These are phyloP conservation scores for Penicillium sp. DNA, from an alignment of 2,329 filamentous ascomycete species.

Conservation along the genomic window DNA sequence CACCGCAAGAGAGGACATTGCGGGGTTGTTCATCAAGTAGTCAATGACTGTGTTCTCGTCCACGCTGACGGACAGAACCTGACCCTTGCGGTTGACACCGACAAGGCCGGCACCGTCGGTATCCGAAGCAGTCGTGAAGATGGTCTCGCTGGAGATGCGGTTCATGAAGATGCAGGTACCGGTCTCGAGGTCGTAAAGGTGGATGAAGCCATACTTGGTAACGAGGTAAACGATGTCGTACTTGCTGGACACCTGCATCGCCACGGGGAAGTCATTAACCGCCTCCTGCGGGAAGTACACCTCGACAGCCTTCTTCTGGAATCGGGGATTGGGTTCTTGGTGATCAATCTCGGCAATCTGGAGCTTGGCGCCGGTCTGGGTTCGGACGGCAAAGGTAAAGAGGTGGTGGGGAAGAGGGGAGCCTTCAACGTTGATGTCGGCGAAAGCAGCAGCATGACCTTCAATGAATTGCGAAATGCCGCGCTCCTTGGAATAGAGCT, in stretches of 20 bases:
- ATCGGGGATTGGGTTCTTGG: conserved; percentile 83
- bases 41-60: conserved; percentile 91
- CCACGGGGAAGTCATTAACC: conserved; percentile 95
- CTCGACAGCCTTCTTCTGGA: conserved; percentile 95
- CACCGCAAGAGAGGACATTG: conserved; percentile 90
- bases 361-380: conserved; percentile 87
- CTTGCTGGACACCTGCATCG: conserved; percentile 94
- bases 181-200: conserved; percentile 96
- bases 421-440: conserved; percentile 84
- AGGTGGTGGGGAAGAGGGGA: conserved; percentile 90
- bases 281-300: conserved; percentile 97
- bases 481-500: conserved; percentile 93
- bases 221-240: conserved; percentile 97
- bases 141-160: conserved; percentile 98
- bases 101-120: conserved; percentile 84
- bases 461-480: conserved; percentile 98
- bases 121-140: conserved; percentile 91
- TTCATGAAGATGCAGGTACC: conserved; percentile 99
- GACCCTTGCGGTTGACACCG: conserved; percentile 95
- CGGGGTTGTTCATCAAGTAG: conserved; percentile 95
- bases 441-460: conserved; percentile 94
- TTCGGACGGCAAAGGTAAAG: conserved; percentile 94
- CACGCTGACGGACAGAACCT: conserved; percentile 91
- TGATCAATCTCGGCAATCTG: conserved; percentile 98
- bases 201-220: conserved; percentile 98